Percentiles rank a stretch among this genome's conserved stretches.
Conservation (phyloP, 2,329 filamentous ascomycete genomes). For the Ophiostoma sp. region DNA sequence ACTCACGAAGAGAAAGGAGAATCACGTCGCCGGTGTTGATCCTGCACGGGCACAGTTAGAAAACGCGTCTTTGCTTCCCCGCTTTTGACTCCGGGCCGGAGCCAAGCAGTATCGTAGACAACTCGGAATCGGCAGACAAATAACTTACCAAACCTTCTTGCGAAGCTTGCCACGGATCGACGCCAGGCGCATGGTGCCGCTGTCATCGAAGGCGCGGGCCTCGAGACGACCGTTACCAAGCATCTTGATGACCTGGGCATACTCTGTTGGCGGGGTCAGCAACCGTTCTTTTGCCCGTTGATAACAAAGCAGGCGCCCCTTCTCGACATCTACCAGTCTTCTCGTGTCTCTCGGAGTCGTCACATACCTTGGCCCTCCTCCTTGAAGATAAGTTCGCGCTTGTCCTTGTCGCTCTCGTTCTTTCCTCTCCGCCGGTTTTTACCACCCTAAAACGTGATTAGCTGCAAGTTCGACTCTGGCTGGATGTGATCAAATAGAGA, state of each 20-base stretch:
- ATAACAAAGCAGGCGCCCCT: neutral
- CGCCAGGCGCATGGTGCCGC: constrained; percentile 76
- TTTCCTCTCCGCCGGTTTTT: constrained; percentile 98
- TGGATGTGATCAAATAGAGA: neutral
- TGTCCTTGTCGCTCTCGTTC: constrained; percentile 99
- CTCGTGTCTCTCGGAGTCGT: neutral
- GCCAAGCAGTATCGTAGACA: neutral
- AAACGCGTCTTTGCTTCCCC: constrained; percentile 62
- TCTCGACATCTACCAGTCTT: neutral
- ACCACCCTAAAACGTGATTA: constrained; percentile 58
- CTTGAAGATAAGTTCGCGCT: constrained; percentile 98
- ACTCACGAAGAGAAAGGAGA: constrained; percentile 75
- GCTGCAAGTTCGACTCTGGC: neutral
- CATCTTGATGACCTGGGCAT: constrained; percentile 68
- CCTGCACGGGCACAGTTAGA: constrained; percentile 16
- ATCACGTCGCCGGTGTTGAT: constrained; percentile 91
- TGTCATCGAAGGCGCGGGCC: constrained; percentile 89
- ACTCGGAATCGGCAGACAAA: neutral
- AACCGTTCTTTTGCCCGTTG: neutral
- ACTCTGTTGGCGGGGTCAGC: constrained; percentile 35
- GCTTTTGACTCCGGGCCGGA: neutral
- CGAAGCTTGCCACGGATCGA: constrained; percentile 83
- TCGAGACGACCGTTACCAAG: constrained; percentile 72
- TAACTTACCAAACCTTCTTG: constrained; percentile 85
- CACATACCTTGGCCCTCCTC: constrained; percentile 78